Conservation (phyloP, 352 stramenopile genomes). For the Phytophthora chlamydospora region DNA sequence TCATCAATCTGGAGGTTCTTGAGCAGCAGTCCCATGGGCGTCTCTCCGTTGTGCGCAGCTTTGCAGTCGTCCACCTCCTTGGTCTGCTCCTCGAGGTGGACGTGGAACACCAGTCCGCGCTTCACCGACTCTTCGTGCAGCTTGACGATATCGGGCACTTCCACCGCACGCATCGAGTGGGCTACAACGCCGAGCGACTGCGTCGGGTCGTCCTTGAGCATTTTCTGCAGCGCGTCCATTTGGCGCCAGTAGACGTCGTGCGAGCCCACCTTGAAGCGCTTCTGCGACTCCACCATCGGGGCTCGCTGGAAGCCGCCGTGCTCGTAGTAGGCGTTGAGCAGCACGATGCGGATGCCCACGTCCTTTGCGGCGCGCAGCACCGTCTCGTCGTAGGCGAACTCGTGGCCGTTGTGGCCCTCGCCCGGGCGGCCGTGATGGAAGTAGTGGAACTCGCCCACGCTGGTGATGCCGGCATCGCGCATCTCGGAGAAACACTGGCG, state of each 20-base stretch:
- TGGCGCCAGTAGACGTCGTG: slow-evolving; percentile 71
- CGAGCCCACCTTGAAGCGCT: slow-evolving; percentile 75
- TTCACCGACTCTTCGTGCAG: slow-evolving; percentile 70
- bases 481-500: slow-evolving; percentile 84
- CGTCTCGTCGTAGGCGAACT: slow-evolving; percentile 76
- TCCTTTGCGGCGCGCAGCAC: slow-evolving; percentile 66
- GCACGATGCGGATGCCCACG: slow-evolving; percentile 72
- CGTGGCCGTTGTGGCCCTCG: slow-evolving; percentile 39
- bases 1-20: slow-evolving; percentile 71
- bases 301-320: slow-evolving; percentile 68
- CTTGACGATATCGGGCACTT: slow-evolving; percentile 62
- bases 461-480: slow-evolving; percentile 77
- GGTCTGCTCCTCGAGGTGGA: slow-evolving; percentile 70
- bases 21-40: slow-evolving; percentile 70
- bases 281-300: slow-evolving; percentile 65
- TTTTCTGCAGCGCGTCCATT: slow-evolving; percentile 58
- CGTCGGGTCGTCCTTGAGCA: slow-evolving; percentile 36
- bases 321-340: slow-evolving; percentile 82
- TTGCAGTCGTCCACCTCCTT: slow-evolving; percentile 85
- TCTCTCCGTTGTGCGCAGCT: slow-evolving; percentile 51
- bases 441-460: slow-evolving; percentile 83
- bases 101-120: slow-evolving; percentile 72
- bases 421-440: slow-evolving; percentile 66
- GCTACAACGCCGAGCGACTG: slow-evolving; percentile 76
- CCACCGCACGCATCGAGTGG: slow-evolving; percentile 78